phyloP scores from a whole-genome alignment of 1,284 basidiomycete genomes.

The Prillingera fragicola region DNA sequence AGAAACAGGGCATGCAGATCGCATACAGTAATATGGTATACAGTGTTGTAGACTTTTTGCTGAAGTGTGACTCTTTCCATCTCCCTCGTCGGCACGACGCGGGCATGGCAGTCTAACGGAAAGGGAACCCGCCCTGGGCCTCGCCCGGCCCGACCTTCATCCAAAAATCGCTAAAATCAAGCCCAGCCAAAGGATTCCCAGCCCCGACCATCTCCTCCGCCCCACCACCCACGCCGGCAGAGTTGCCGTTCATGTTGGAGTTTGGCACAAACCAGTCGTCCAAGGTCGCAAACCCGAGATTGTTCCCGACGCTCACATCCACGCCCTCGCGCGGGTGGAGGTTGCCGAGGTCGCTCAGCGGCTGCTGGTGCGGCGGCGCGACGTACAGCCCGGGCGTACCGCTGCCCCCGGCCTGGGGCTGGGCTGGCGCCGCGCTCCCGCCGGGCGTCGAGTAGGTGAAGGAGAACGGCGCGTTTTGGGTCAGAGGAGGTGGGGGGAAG shows the following conservation, averaged over 20 bases:
- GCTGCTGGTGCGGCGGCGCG: conserved; percentile 32
- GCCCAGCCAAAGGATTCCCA: conserved; percentile 23
- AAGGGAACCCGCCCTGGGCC: conserved; percentile 49
- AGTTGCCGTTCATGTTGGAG: too few relatives aligned
- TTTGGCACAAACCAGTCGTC: conserved; percentile 46
- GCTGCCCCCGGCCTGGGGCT: too few relatives aligned
- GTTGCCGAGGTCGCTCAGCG: conserved; percentile 22
- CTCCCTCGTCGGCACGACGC: too few relatives aligned
- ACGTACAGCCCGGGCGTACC: conserved; percentile 9
- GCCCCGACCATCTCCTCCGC: conserved; percentile 5
- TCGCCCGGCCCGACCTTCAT: conserved; percentile 53
- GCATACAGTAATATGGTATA: neutral
- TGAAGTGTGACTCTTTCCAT: neutral
- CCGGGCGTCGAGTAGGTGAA: conserved; percentile 19
- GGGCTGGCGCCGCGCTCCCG: too few relatives aligned
- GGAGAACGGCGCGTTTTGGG: conserved; percentile 3
- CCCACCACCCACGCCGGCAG: neutral
- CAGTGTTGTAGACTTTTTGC: neutral
- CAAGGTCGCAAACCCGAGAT: conserved; percentile 34
- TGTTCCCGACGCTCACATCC: conserved; percentile 10
- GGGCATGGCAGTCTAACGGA: too few relatives aligned
- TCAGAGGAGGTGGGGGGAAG: conserved; percentile 4
- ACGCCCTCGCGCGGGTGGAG: conserved; percentile 7
- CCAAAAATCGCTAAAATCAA: conserved; percentile 55
- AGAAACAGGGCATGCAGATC: neutral